Evolutionary conservation across 2,329 filamentous ascomycete species (phyloP).

Genomic region (Exophiala sp.): DNA sequence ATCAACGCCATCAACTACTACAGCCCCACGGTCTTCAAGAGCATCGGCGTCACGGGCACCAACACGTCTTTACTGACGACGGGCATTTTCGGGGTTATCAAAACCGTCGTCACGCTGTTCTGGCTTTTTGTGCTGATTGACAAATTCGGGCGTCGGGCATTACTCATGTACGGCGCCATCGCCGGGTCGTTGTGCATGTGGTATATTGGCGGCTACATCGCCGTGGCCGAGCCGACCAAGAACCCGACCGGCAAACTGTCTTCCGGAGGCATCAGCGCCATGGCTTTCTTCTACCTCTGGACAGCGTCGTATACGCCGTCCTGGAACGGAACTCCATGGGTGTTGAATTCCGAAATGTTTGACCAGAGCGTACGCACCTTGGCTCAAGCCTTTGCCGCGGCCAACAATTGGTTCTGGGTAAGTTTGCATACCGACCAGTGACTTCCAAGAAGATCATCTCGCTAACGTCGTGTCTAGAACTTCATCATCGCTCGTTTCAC

Average conservation of each 20-base stretch:
- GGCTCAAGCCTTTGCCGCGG: conserved; percentile 65
- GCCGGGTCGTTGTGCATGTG: conserved; percentile 61
- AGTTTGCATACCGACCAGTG: too few relatives aligned
- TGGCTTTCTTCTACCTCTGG: conserved; percentile 67
- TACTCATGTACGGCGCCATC: conserved; percentile 59
- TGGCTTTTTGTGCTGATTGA: conserved; percentile 67
- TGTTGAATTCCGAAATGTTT: conserved; percentile 60
- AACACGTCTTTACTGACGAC: conserved; percentile 61
- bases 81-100: conserved; percentile 71
- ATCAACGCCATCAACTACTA: conserved; percentile 73
- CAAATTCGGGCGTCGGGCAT: conserved; percentile 54
- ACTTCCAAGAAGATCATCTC: too few relatives aligned
- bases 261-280: conserved; percentile 52
- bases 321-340: conserved; percentile 72
- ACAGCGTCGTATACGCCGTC: conserved; percentile 65
- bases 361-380: conserved; percentile 62
- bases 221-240: conserved; percentile 36
- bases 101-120: conserved; percentile 61
- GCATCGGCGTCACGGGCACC: conserved; percentile 56
- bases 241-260: conserved; percentile 36
- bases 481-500: conserved; percentile 28
- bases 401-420: conserved; percentile 62
- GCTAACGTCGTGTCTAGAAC: conserved; percentile 5
- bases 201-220: conserved; percentile 59
- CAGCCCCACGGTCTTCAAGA: conserved; percentile 61